phyloP scores from a whole-genome alignment of 2,329 filamentous ascomycete species.

The Nannizziopsis arthrosporioides region DNA sequence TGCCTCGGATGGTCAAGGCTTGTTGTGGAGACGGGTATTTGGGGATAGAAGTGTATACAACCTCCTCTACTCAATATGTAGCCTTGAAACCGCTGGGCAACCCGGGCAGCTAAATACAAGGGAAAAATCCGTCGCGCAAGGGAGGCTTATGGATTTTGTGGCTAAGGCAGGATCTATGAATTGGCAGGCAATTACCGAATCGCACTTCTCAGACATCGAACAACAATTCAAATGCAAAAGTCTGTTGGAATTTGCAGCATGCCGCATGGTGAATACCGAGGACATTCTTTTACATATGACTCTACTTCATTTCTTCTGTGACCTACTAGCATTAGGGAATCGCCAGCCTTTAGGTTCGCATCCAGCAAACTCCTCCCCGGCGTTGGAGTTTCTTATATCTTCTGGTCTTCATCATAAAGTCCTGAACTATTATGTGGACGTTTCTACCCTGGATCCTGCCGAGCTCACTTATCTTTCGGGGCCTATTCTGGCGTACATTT shows the following conservation, averaged over 20 bases:
- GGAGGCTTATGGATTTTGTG: slow-evolving; percentile 48
- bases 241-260: slow-evolving; percentile 45
- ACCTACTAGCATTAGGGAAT: slow-evolving; percentile 39
- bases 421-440: slow-evolving; percentile 42
- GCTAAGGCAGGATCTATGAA: slow-evolving; percentile 43
- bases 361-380: slow-evolving; percentile 30
- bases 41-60: slow-evolving; percentile 48
- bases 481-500: slow-evolving; percentile 46
- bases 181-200: slow-evolving; percentile 42
- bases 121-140: slow-evolving; percentile 49
- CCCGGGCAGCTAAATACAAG: slow-evolving; percentile 36
- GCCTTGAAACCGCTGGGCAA: slow-evolving; percentile 29
- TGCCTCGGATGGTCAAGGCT: slow-evolving; percentile 36
- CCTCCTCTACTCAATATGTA: slow-evolving; percentile 46
- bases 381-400: slow-evolving; percentile 43
- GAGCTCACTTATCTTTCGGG: slow-evolving; percentile 45
- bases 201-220: slow-evolving; percentile 45
- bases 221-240: slow-evolving; percentile 29
- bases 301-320: slow-evolving; percentile 46
- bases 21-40: slow-evolving; percentile 53
- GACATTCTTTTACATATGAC: slow-evolving; percentile 52
- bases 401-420: slow-evolving; percentile 42
- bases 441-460: slow-evolving; percentile 38
- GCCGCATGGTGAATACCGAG: slow-evolving; percentile 45
- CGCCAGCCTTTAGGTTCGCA: slow-evolving; percentile 21